phyloP scores from a whole-genome alignment of 2,329 filamentous ascomycete species.

The Tolypocladium sp. region DNA sequence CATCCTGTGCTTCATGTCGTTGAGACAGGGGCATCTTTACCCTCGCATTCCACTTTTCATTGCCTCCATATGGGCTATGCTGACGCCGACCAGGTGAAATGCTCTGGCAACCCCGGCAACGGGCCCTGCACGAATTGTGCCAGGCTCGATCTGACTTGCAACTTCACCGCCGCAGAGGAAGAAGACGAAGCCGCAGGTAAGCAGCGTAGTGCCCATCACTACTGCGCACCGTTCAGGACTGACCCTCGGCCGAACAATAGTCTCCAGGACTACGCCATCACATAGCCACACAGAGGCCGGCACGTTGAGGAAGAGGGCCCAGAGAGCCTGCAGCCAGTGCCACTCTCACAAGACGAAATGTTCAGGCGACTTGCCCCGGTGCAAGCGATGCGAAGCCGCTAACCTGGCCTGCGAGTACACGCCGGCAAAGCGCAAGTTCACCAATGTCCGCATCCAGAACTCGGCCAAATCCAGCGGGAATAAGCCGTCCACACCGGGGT shows the following conservation, averaged over 20 bases:
- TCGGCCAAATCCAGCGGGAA: conserved; percentile 3
- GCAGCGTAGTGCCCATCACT: background rate
- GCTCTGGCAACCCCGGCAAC: conserved; percentile 24
- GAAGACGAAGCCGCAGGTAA: conserved; percentile 12
- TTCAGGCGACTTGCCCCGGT: conserved; percentile 29
- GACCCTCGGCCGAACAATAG: conserved; percentile 12
- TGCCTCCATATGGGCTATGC: background rate
- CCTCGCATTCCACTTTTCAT: background rate
- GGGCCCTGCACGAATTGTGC: conserved; percentile 28
- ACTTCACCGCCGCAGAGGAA: conserved; percentile 17
- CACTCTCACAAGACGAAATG: conserved; percentile 34
- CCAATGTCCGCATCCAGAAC: conserved; percentile 18
- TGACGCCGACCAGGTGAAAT: conserved; percentile 26
- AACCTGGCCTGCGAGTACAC: conserved; percentile 30
- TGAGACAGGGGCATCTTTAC: background rate
- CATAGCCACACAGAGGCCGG: conserved; percentile 32
- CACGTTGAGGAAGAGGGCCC: conserved; percentile 29
- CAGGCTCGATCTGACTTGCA: conserved; percentile 26
- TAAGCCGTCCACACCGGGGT: conserved; percentile 2
- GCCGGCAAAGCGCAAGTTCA: conserved; percentile 27
- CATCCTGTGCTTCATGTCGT: background rate
- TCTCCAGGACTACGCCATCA: conserved; percentile 28
- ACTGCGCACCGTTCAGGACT: background rate
- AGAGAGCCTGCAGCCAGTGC: conserved; percentile 31
- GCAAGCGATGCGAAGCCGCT: conserved; percentile 25